These are phyloP conservation scores for Carex parvula DNA, from an alignment of 176 grass and related monocot genomes.

Conservation along the genomic window DNA sequence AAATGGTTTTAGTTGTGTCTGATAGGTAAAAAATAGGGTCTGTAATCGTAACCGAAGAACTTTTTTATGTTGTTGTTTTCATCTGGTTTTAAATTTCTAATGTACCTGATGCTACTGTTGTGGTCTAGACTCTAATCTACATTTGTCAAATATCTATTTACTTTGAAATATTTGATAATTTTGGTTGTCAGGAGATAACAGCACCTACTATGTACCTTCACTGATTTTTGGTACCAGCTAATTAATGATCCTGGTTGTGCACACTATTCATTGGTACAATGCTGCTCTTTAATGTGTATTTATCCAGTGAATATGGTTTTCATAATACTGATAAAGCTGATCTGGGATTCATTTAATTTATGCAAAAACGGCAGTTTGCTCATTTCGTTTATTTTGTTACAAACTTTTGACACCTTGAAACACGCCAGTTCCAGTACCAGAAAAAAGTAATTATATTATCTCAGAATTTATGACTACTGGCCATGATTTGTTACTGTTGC, in stretches of 20 bases:
- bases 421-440: not conserved
- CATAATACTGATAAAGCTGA: not conserved
- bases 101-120: conserved; percentile 25
- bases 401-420: too few species aligned
- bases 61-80: conserved; percentile 17
- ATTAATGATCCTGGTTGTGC: not conserved
- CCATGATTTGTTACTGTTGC: not conserved
- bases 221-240: not conserved
- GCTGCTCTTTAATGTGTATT: not conserved
- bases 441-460: too few species aligned
- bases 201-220: not conserved
- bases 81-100: conserved; percentile 3
- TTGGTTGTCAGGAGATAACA: not conserved
- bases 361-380: not conserved
- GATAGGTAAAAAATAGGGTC: conserved; percentile 26
- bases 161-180: not conserved
- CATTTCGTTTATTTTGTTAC: too few species aligned
- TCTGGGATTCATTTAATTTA: not conserved
- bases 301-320: not conserved
- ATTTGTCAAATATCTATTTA: conserved; percentile 4
- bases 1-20: conserved; percentile 20
- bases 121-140: conserved; percentile 22
- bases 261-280: not conserved
- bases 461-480: too few species aligned
- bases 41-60: not conserved